Evolutionary conservation across 768 basidiomycete genomes (phyloP), one percentile per base, ranked within the genome.

Genomic region (Clavaria fumosa): DNA sequence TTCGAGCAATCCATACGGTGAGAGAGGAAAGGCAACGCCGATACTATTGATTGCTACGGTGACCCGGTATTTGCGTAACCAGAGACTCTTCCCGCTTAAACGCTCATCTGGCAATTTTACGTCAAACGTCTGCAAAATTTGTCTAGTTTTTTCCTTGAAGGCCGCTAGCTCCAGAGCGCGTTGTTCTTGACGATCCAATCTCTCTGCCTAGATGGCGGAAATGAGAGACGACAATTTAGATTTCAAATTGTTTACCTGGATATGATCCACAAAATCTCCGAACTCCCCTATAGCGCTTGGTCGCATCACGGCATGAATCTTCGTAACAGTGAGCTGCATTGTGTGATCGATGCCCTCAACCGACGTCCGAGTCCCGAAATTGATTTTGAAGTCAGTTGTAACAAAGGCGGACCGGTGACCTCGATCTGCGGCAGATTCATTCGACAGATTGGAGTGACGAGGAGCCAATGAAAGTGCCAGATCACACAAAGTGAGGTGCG

Each of bases 271-370:
- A 44, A 89, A 85, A 52, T 96, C 91, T 11, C 80, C 84, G 5
- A 96, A 61, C 51, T 93, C 84, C 15, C 80, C 79, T 35, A 96
- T 78, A 0, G 93, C 91, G 45, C 84, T 85, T 7, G 91, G 79
- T 53, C 90, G 89, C 80, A 95, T 78, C 23, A 93, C 82, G 1
- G 91, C 89, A 49, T 96, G 86, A 2, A 88, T 73, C 54, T 80
- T 84, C 5, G 70, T 72, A 17, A 91, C 56, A 1, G 61, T 54
- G 21, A 89, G 42, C 23, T 73, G 61, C 19, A 84, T 53, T 4
- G 51, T 50, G 34, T 64, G 61, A 15, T 45, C 47, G 2, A 37
- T 10, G 19, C 43, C 39, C 27, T 35, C 35, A 22, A 45, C 49
- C 4, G 53, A 47, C n/a, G 44, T 42, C 33, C 50, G 50, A 34